Base-by-base conservation (phyloP, 148 eudicot genomes). In the Diospyros kaki region DNA sequence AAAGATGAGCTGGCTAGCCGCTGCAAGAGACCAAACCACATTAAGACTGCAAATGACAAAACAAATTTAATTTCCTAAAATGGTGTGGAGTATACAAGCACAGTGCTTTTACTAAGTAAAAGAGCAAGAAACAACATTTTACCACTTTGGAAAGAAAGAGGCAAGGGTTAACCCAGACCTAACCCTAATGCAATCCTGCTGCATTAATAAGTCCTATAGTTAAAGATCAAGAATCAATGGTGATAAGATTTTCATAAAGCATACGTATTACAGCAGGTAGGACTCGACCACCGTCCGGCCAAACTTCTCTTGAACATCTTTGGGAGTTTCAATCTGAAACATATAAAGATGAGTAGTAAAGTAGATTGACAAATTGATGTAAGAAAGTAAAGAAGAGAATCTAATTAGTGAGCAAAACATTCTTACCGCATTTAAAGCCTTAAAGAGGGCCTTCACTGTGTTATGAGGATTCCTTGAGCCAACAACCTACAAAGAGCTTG, bases 271-370 rank as follows among this genome's bases (percentile, higher is more conserved):
- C 61, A 95, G 73, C 74, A 95, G 87, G 79, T 90, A 85, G 9
- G 94, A 86, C 81, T 95, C 98, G 3, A 90, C 98, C 11, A 95
- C 98, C 58, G 93, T 89, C 72, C 98, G 87, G 38, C 98, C 98
- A 69, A 94, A 92, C 85, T 95, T 95, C 87, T 92, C 87, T 76
- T 95, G 92, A 71, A 95, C 90, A 71, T 95, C 98, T 84, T 92
- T 92, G 48, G 97, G 96, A 63, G 92, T 92, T 84, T 95, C 97
- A 73, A 95, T 83, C 97, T 95, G 88, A 40, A 52, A 48, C 63
- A 38, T 18, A 52, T 50, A 48, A 76, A 40, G 52, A 51, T 14
- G 41, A 51, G 5, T 41, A 74, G 28, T 53, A 56, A 55, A 44
- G 55, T 28, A 54, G 56, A 48, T 43, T 13, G n/a, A 63, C 5